Conservation (phyloP, 2,329 filamentous ascomycete species). For the Chrysosphaeria jannelii region DNA sequence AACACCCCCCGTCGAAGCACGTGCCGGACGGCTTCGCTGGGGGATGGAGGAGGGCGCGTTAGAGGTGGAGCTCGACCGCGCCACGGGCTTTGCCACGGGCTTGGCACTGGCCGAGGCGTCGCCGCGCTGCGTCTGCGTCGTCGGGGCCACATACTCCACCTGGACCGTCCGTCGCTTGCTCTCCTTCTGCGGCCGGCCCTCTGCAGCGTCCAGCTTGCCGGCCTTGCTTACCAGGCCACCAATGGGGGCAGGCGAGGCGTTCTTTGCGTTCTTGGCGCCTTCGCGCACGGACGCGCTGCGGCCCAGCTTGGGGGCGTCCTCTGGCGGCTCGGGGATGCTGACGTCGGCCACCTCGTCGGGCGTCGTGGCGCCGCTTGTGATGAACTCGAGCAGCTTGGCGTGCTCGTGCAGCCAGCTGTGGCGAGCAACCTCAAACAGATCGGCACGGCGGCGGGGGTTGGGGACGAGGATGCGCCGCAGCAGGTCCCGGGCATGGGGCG, state of each 20-base stretch:
- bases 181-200: constrained; percentile 41
- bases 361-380: constrained; percentile 81
- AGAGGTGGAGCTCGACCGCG: constrained; percentile 22
- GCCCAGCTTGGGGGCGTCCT: constrained; percentile 27
- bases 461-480: constrained; percentile 81
- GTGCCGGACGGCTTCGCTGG: too few species aligned
- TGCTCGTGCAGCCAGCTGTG: constrained; percentile 98
- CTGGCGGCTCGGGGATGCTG: constrained; percentile 36
- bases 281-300: constrained; percentile 84
- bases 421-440: constrained; percentile 85
- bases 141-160: constrained; percentile 86
- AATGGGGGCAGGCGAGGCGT: constrained; percentile 15
- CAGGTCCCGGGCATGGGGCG: constrained; percentile 79
- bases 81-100: constrained; percentile 10
- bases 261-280: constrained; percentile 32
- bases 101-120: constrained; percentile 13
- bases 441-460: constrained; percentile 77
- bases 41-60: constrained; percentile 16
- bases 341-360: constrained; percentile 67
- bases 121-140: constrained; percentile 56
- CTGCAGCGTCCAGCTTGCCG: constrained; percentile 31
- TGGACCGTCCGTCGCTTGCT: constrained; percentile 85
- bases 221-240: constrained; percentile 43
- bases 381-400: constrained; percentile 84
- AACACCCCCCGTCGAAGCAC: too few species aligned